Base-by-base conservation (phyloP, 73 alveolate genomes). In the Paramecium sonneborni region DNA sequence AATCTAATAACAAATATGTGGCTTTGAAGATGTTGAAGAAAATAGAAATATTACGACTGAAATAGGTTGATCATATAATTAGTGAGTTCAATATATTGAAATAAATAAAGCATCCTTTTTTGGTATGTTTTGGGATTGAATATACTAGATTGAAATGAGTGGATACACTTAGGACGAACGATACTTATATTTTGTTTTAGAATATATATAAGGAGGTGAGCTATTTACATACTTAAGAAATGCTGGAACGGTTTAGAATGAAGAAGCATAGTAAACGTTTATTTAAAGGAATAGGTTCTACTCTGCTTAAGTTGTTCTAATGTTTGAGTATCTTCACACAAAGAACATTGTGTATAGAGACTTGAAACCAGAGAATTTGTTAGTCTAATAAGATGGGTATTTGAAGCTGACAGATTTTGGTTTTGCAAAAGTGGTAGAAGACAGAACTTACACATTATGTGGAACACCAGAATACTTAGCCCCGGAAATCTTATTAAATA, bases 401-500 rank as follows among this genome's bases (percentile, higher is more conserved):
- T 92, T 98, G 85, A 98, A 96, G 94, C 95, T 98, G 67, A 99
- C 99, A 34, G 99, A 99, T 88, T 99, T 99, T 93, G 99, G 99
- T 67, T 97, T 98, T 72, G 99, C 99, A 24, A 99, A 98, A 96
- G 93, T 94, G 28, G 98, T 98, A 86, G 99, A 96, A 90, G 97
- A 98, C 7, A 96, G 99, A 52, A 99, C 99, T 86, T 99, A 98
- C 95, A 99, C 99, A 20, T 97, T 98, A 8, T 97, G 99, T 86
- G 99, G 99, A n/a, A 97, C 99, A 10, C 99, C 99, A 3, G 99
- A 98, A 92, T 98, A 98, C 92, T 90, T 98, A 34, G 99, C 99
- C 14, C 99, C 99, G 1, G 99, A 98, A 95, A 97, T 98, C 26
- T 86, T 98, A 46, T 93, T 98, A 87, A 98, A 98, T 90, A 95